These are phyloP conservation scores for Helichrysum umbraculigerum DNA, from an alignment of 129 eudicot species.

Conservation along the genomic window DNA sequence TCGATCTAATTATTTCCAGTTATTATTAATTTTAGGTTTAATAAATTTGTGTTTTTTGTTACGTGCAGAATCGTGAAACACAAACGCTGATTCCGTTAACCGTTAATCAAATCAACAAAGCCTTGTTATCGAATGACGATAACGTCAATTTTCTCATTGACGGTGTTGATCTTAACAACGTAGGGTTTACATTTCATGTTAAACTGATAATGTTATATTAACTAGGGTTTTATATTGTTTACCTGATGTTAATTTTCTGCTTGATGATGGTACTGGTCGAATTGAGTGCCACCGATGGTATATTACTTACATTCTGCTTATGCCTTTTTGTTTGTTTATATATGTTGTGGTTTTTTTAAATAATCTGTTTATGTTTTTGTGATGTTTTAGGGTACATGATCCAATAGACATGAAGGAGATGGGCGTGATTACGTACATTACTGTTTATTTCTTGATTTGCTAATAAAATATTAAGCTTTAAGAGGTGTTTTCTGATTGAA, in stretches of 20 bases:
- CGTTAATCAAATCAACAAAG: slow-evolving; percentile 70
- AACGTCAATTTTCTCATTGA: slow-evolving; percentile 59
- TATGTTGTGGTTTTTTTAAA: slow-evolving; percentile 2
- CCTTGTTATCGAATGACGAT: slow-evolving; percentile 54
- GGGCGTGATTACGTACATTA: slow-evolving; percentile 50
- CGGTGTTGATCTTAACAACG: slow-evolving; percentile 75
- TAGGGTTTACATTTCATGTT: slow-evolving; percentile 24
- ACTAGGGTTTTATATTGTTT: neutral
- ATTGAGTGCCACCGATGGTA: slow-evolving; percentile 85
- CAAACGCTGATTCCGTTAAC: slow-evolving; percentile 80
- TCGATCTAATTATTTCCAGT: too few species aligned
- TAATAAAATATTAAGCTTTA: neutral
- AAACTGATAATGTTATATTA: neutral
- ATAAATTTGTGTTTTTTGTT: neutral
- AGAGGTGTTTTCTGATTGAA: neutral
- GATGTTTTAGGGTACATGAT: slow-evolving; percentile 67
- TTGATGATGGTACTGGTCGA: slow-evolving; percentile 94
- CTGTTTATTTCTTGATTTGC: neutral
- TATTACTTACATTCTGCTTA: neutral
- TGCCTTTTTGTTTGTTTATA: too few species aligned
- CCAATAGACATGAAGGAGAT: slow-evolving; percentile 69
- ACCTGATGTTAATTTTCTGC: slow-evolving; percentile 64
- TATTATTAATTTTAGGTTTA: neutral
- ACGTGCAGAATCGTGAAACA: slow-evolving; percentile 59
- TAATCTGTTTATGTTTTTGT: slow-evolving; percentile 22